Conservation (phyloP, 495 filamentous ascomycete species). For the Rusavskia elegans region DNA sequence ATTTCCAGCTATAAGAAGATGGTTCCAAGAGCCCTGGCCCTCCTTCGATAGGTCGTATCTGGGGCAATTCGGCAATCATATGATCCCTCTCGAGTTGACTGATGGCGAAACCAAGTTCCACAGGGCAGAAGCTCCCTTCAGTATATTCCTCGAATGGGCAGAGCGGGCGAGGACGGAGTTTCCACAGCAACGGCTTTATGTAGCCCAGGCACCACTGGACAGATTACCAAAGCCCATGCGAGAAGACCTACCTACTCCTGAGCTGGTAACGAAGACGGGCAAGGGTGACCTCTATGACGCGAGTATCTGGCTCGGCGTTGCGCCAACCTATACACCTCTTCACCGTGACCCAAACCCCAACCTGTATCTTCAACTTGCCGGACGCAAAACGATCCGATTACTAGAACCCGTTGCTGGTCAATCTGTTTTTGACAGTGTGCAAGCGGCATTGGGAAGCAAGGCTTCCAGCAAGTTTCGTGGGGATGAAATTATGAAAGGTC, state of each 20-base stretch:
- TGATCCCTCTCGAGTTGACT: conserved; percentile 43
- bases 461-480: conserved; percentile 48
- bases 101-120: conserved; percentile 23
- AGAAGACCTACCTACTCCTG: conserved; percentile 52
- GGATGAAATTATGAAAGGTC: conserved; percentile 84
- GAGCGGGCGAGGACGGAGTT: conserved; percentile 13
- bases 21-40: conserved; percentile 26
- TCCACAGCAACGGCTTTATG: conserved; percentile 41
- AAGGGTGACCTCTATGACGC: conserved; percentile 68
- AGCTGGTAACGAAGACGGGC: conserved; percentile 41
- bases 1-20: conserved; percentile 35
- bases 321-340: conserved; percentile 75
- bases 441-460: conserved; percentile 26
- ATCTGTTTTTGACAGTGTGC: conserved; percentile 41
- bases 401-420: conserved; percentile 44
- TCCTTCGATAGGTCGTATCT: conserved; percentile 23
- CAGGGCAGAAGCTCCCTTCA: conserved; percentile 39
- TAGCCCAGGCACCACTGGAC: conserved; percentile 64
- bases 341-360: conserved; percentile 94
- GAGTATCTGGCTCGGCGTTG: conserved; percentile 75
- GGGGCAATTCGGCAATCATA: conserved; percentile 27
- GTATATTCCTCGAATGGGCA: conserved; percentile 41
- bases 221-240: conserved; percentile 45
- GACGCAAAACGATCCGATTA: conserved; percentile 58
- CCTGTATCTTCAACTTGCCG: conserved; percentile 69